Base-by-base conservation (phyloP, 768 basidiomycete species). In the Termitomyces sp. region DNA sequence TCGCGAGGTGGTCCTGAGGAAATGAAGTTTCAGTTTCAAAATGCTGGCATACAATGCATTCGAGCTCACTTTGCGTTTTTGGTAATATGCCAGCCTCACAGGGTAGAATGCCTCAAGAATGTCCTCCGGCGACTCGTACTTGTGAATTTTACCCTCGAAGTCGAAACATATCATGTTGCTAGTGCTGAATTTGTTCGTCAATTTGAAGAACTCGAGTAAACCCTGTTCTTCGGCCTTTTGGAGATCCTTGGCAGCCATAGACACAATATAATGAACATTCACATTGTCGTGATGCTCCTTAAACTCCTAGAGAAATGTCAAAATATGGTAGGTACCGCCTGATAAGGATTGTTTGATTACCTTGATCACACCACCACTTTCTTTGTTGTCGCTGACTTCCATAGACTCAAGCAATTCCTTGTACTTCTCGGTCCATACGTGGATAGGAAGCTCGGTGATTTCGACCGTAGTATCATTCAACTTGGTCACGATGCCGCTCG, bases 131-230 rank as follows among this genome's bases (percentile, higher is more conserved):
- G 87, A 83, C 17, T 84, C 78, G 73, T 98, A 98, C 75, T 88
- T 96, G 77, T 88, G 94, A 77, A 99, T 96, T 79, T 96, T 97
- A 67, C 93, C 89, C 17, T 96, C 91, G 62, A 92, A 84, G 74
- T 99, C 96, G 73, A 99, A 99, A 75, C 94, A 95, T 17, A 98
- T 97, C 97, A 99, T 98, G 77, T 99, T 99, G 71, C 86, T 84
- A 15, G 94, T 97, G 73, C 82, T 90, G 72, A 99, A 76, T 72
- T 95, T 92, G 51, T 82, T 75, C 14, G 86, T 86, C 63, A 98
- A 77, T 75, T 94, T 96, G 87, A 99, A 98, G 72, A 86, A 92
- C 73, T 97, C 96, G 37, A 87, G 68, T 37, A 99, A 76, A 3
- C 96, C 96, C 70, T 97, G 93, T 63, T 84, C 82, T 71, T 96